Evolutionary conservation across 2,329 filamentous ascomycete genomes (phyloP), one percentile per base, ranked within the genome.

Genomic region (Cladosporium sp.): DNA sequence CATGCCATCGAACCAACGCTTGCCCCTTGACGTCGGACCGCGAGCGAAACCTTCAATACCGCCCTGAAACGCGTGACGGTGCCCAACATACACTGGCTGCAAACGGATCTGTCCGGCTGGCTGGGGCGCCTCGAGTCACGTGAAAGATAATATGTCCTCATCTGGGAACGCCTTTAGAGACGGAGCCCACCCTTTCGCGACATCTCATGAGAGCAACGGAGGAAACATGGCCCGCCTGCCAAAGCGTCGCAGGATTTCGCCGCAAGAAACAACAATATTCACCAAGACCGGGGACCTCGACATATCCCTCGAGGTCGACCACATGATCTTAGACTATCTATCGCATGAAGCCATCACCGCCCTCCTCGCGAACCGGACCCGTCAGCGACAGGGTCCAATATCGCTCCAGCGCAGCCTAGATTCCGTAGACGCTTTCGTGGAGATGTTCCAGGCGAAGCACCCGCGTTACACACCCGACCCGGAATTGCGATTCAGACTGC

Each of bases 251-350:
- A 59, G 37, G 11, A 44, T 46, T 19, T 55, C 52, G 14, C 31
- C 18, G 33, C 44, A 38, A 22, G 42, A 54, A 31, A 50, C 52
- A 8, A 42, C 56, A 9, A 56, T 59, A 9, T 43, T 48, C 31
- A 54, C 48, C 13, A 56, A 59, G 43, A 56, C 53, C 44, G 64
- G 62, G 4, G 61, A 71, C 49, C 51, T 63, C 3, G 64, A 67
- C 18, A 64, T 61, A 4, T 71, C 73, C 38, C 61, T 72, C 18
- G 76, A 80, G 14, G 74, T 80, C 11, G 76, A 83, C 57, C 61
- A 74, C 34, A 73, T 79, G 63, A 79, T 81, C 41, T 66, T 81
- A n/a, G 80, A 83, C 60, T 82, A 80, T 58, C 63, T 81, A 3
- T 60, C 76, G 38, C 76, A 73, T 66, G 70, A 74, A 43, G 70